Percentiles rank a stretch among this genome's conserved stretches.
Conservation (phyloP, 768 basidiomycete species). For the Cyclocybe aegerita region DNA sequence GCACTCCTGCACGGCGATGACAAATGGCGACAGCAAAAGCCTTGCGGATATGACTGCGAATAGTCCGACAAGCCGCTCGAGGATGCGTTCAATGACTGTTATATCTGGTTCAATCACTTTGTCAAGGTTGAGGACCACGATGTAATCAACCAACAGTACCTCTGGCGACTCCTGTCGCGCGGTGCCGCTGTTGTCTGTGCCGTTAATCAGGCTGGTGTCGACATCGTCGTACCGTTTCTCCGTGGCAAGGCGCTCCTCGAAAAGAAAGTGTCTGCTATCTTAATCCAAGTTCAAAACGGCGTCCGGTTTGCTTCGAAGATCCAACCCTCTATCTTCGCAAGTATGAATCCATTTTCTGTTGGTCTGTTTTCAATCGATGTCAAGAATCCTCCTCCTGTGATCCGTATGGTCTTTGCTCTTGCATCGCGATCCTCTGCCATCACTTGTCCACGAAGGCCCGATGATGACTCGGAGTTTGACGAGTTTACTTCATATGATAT, state of each 20-base stretch:
- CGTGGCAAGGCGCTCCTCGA: not conserved
- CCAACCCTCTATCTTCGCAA: not conserved
- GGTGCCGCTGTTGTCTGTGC: constrained; percentile 29
- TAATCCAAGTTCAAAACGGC: not conserved
- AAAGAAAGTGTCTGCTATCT: not conserved
- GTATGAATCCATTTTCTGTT: not conserved
- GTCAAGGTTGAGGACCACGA: constrained; percentile 21
- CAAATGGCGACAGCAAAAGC: no score
- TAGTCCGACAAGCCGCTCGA: not conserved
- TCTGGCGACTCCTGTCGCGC: constrained; percentile 19
- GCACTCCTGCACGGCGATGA: constrained; percentile 8
- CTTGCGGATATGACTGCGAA: no score
- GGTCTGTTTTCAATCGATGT: not conserved
- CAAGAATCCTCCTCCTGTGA: not conserved
- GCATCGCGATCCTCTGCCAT: no score
- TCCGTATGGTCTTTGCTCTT: constrained; percentile 1
- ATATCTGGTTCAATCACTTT: constrained; percentile 29
- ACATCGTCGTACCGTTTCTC: constrained; percentile 25
- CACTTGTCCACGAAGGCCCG: no score
- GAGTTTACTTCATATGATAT: constrained; percentile 1
- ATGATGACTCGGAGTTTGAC: no score
- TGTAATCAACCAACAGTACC: constrained; percentile 17
- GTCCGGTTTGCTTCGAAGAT: not conserved
- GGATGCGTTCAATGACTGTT: constrained; percentile 14
- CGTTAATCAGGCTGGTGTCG: constrained; percentile 17